Conservation (phyloP, 331 rosid species). For the Quercus tomentella region DNA sequence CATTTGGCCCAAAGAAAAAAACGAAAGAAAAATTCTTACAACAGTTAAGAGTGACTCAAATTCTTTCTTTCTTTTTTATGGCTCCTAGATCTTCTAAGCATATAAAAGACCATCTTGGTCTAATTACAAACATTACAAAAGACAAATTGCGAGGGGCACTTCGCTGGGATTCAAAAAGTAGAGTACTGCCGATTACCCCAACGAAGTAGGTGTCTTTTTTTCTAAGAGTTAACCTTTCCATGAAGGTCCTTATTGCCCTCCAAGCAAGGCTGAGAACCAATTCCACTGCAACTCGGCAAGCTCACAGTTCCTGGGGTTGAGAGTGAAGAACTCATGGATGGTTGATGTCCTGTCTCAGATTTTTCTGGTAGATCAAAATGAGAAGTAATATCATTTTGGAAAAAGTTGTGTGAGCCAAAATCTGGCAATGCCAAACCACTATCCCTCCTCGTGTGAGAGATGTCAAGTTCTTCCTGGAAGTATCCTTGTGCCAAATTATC, state of each 20-base stretch:
- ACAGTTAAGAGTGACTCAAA: not conserved
- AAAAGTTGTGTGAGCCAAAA: slow-evolving; percentile 50
- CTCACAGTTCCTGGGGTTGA: slow-evolving; percentile 27
- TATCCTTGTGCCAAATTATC: slow-evolving; percentile 53
- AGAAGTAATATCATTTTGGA: slow-evolving; percentile 51
- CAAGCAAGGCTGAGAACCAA: slow-evolving; percentile 48
- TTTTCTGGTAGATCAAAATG: slow-evolving; percentile 51
- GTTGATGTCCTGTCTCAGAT: slow-evolving; percentile 43
- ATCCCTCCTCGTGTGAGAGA: slow-evolving; percentile 32
- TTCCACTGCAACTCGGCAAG: slow-evolving; percentile 37
- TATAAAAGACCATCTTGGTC: not conserved
- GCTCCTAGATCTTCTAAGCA: not conserved
- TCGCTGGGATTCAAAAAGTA: slow-evolving; percentile 21
- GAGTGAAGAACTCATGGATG: slow-evolving; percentile 33
- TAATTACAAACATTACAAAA: not conserved
- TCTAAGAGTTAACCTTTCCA: slow-evolving; percentile 46
- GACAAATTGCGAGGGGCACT: not conserved
- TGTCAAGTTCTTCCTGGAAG: slow-evolving; percentile 48
- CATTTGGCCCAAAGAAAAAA: not conserved
- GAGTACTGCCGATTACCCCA: slow-evolving; percentile 9
- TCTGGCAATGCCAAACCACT: slow-evolving; percentile 46
- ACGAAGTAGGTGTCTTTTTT: slow-evolving; percentile 15
- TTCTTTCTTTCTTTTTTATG: not conserved
- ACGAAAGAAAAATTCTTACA: not conserved
- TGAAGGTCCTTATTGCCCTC: slow-evolving; percentile 46